Conservation (phyloP, 176 grass and related monocot species). For the Chrysopogon serrulatus region DNA sequence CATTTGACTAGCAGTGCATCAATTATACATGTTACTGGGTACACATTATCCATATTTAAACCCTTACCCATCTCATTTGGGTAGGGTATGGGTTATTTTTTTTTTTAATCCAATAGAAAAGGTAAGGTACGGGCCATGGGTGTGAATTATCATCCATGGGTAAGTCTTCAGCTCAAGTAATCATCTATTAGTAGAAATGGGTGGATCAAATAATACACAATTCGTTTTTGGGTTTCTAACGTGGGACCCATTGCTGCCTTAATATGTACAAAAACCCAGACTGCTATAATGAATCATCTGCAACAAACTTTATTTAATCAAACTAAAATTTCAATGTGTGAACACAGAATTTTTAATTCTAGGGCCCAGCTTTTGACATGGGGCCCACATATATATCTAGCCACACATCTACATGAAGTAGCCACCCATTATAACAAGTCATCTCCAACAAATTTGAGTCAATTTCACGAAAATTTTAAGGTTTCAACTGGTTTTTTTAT, state of each 20-base stretch:
- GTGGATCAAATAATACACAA: neutral
- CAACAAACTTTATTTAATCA: too few species aligned
- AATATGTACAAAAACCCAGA: too few species aligned
- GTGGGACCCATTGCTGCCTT: too few species aligned
- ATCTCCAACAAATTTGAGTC: neutral
- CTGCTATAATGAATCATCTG: too few species aligned
- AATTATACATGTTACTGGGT: neutral
- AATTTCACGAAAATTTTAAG: neutral
- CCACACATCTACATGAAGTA: neutral
- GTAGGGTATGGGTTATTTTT: neutral
- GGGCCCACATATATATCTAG: neutral
- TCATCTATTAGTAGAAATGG: neutral
- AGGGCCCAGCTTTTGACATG: neutral
- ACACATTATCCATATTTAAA: neutral
- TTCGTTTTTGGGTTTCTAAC: too few species aligned
- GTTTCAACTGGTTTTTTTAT: neutral
- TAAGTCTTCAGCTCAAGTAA: neutral
- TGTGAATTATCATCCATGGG: neutral
- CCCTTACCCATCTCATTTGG: too few species aligned
- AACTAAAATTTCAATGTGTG: too few species aligned
- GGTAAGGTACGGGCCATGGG: neutral
- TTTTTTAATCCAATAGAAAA: neutral
- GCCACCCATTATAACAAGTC: neutral
- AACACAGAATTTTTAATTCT: neutral
- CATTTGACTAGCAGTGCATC: neutral